Percentiles rank a stretch among this genome's conserved stretches.
Evolutionary conservation across 768 basidiomycete genomes (phyloP).

Genomic region (Naganishia vaughanmartiniae): DNA sequence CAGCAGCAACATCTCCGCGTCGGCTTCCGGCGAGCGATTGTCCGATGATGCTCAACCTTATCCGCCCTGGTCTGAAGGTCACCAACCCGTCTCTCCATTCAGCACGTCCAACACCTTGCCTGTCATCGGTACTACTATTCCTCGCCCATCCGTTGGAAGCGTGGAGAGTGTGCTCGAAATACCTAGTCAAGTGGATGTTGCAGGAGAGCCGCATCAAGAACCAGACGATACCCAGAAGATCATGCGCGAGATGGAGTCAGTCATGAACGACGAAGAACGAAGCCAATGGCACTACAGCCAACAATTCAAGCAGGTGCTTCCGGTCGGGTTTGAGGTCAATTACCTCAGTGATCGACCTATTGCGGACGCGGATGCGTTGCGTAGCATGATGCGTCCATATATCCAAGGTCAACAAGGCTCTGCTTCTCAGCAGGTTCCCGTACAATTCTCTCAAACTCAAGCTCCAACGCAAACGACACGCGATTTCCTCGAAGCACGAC

Average conservation of each 20-base stretch:
- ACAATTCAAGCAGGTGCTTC: neutral
- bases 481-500: neutral
- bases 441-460: neutral
- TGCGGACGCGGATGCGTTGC: neutral
- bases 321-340: neutral
- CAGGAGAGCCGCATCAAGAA: neutral
- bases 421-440: neutral
- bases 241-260: neutral
- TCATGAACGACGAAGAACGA: neutral
- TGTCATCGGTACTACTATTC: neutral
- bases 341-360: neutral
- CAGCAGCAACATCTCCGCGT: neutral
- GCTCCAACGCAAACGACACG: neutral
- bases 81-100: neutral
- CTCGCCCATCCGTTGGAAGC: neutral
- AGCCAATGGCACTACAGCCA: neutral
- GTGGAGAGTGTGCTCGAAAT: neutral
- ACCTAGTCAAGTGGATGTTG: neutral
- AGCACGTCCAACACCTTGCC: neutral
- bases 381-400: neutral
- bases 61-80: neutral
- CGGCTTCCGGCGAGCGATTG: neutral
- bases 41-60: neutral
- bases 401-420: neutral
- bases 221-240: neutral